Evolutionary conservation across 805 yeast species (phyloP), one percentile per base, ranked within the genome.

Genomic region (Metschnikowia peoriensis): DNA sequence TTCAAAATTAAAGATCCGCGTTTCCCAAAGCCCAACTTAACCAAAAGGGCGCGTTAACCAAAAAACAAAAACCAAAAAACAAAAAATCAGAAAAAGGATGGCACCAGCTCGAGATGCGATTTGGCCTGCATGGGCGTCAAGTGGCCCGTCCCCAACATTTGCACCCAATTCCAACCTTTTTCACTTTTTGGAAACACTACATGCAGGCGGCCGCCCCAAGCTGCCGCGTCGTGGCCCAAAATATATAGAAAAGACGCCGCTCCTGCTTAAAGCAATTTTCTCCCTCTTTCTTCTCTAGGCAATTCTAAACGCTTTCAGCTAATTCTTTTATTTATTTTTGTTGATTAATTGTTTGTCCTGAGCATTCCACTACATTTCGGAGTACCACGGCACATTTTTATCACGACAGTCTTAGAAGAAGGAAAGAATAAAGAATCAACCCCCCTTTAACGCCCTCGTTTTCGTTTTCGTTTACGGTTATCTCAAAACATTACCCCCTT

Each of bases 81-180:
- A 22, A 22, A 22, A 22, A 22, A 22, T n/a, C n/a, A 22, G 4
- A 22, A 22, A 22, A 22, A 22, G 22, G 4, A 22, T 22, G 22
- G 22, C 22, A 22, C 22, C 4, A 22, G 22, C 4, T 22, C 4
- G 22, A 22, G 2, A 22, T 22, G 22, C 22, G 22, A 22, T 22
- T 22, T 22, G 22, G 4, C 22, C 22, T 22, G 22, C 22, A 22
- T 22, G 22, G 22, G 22, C 22, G 22, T 22, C 22, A 22, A 22
- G 22, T 22, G 35, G 35, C 35, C 35, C 12, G 35, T 32, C 28
- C 59, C 59, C 58, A 56, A 56, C 58, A 56, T 54, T 51, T 51
- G 58, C 58, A 49, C 56, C 59, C 58, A 47, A 16, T 40, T 41
- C 50, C 48, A 38, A 45, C 37, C 38, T 38, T 38, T 38, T 28